Evolutionary conservation across 257 asterid species (phyloP).

Genomic region (Coffea canephora): DNA sequence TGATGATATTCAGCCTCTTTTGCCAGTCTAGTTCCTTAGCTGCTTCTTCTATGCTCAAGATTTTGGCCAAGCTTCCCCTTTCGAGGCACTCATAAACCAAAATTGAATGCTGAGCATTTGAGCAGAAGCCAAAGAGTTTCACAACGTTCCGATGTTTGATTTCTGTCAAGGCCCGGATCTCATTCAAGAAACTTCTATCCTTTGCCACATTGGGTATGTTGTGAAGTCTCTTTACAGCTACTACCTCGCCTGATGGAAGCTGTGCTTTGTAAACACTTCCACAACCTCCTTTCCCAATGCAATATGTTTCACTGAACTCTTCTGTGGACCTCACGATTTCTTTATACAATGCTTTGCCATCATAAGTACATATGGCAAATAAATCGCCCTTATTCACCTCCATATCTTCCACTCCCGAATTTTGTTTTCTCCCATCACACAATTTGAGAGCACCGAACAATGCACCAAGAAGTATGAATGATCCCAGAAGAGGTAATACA

Average conservation of each 20-base stretch:
- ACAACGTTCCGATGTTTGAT: too few relatives aligned
- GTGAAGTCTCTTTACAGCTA: slow-evolving; percentile 18
- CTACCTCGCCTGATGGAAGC: neutral
- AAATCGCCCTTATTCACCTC: neutral
- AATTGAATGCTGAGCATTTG: neutral
- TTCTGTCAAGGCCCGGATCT: slow-evolving; percentile 19
- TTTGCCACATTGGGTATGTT: neutral
- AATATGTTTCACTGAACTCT: slow-evolving; percentile 18
- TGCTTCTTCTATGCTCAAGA: slow-evolving; percentile 12
- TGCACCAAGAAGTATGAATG: slow-evolving; percentile 12
- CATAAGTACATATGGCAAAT: neutral
- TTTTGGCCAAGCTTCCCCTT: neutral
- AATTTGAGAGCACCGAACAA: neutral
- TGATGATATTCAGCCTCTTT: neutral
- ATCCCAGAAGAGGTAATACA: neutral
- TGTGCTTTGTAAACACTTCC: slow-evolving; percentile 37
- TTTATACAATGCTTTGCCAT: slow-evolving; percentile 16
- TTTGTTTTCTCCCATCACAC: neutral
- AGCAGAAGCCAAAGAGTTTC: neutral
- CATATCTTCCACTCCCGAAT: neutral
- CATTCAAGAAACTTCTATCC: slow-evolving; percentile 24
- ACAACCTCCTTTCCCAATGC: slow-evolving; percentile 17
- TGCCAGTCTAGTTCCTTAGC: slow-evolving; percentile 29
- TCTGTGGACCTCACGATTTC: slow-evolving; percentile 29
- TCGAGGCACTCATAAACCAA: too few relatives aligned